Evolutionary conservation across 2,329 filamentous ascomycete genomes (phyloP).

Genomic region (Hortaea werneckii): DNA sequence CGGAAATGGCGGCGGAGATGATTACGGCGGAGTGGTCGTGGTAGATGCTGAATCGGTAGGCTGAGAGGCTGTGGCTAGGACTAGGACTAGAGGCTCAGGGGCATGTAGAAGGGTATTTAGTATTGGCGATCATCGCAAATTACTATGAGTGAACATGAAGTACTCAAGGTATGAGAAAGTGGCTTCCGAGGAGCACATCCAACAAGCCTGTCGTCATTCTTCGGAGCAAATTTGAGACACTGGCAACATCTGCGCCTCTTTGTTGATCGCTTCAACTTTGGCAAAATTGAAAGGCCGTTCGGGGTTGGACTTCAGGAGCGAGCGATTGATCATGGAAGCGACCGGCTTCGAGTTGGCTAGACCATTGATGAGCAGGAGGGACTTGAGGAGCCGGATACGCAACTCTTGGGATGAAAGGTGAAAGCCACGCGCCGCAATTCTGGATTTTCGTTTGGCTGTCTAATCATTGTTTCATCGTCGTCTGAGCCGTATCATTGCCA

Average conservation of each 20-base stretch:
- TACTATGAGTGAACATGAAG: slow-evolving; percentile 14
- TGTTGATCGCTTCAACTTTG: slow-evolving; percentile 36
- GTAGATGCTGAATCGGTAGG: neutral
- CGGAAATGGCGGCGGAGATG: slow-evolving; percentile 18
- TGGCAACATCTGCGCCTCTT: slow-evolving; percentile 36
- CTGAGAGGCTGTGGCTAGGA: neutral
- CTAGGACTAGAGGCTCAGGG: neutral
- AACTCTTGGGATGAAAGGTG: too few relatives aligned
- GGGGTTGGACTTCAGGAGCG: slow-evolving; percentile 26
- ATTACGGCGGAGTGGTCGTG: slow-evolving; percentile 5
- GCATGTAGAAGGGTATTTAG: neutral
- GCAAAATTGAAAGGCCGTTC: slow-evolving; percentile 34
- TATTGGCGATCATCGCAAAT: neutral
- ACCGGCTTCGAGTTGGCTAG: too few relatives aligned
- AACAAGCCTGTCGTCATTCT: slow-evolving; percentile 29
- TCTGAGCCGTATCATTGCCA: too few relatives aligned
- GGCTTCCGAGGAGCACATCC: slow-evolving; percentile 27
- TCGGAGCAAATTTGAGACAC: slow-evolving; percentile 36
- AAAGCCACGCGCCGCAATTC: neutral
- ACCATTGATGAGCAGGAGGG: too few relatives aligned
- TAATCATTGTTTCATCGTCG: neutral
- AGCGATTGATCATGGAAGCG: neutral
- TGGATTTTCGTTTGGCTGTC: too few relatives aligned
- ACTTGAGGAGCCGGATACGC: too few relatives aligned
- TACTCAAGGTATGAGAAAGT: slow-evolving; percentile 12